Evolutionary conservation across 2,329 filamentous ascomycete genomes (phyloP).

Genomic region (Lomentospora prolificans): DNA sequence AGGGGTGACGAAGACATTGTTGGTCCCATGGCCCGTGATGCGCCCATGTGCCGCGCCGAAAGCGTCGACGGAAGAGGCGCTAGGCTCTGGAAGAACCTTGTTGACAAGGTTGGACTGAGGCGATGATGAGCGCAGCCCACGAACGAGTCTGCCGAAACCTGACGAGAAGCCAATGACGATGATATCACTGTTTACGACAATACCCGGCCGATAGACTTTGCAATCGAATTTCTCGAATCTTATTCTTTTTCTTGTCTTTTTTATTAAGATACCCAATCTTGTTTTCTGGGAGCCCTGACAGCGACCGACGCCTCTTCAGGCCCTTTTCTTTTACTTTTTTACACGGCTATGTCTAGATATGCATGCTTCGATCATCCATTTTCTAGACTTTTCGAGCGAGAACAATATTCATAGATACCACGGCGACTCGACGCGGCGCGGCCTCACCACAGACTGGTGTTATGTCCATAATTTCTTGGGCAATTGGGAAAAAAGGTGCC

Average conservation of each 20-base stretch:
- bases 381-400: conserved; percentile 1
- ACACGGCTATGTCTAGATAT: background rate
- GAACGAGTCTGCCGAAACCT: background rate
- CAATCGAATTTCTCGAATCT: background rate
- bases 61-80: conserved; percentile 33
- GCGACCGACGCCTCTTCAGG: conserved; percentile 4
- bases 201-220: background rate
- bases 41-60: conserved; percentile 37
- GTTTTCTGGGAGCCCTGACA: background rate
- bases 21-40: conserved; percentile 70
- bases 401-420: conserved; percentile 2
- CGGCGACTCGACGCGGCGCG: background rate
- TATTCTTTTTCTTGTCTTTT: background rate
- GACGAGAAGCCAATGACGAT: background rate
- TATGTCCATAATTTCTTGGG: background rate
- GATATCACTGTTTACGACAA: background rate
- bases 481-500: background rate
- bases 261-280: conserved; percentile 3
- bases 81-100: conserved; percentile 29
- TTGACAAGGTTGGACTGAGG: conserved; percentile 6
- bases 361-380: background rate
- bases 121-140: background rate
- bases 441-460: too few species aligned
- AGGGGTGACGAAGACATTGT: conserved; percentile 89
- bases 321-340: background rate